A percentile compares a stretch with the other conserved stretches of the same genome.
Conservation (phyloP, 2,329 filamentous ascomycete genomes). For the Chaetomiaceae sp. region DNA sequence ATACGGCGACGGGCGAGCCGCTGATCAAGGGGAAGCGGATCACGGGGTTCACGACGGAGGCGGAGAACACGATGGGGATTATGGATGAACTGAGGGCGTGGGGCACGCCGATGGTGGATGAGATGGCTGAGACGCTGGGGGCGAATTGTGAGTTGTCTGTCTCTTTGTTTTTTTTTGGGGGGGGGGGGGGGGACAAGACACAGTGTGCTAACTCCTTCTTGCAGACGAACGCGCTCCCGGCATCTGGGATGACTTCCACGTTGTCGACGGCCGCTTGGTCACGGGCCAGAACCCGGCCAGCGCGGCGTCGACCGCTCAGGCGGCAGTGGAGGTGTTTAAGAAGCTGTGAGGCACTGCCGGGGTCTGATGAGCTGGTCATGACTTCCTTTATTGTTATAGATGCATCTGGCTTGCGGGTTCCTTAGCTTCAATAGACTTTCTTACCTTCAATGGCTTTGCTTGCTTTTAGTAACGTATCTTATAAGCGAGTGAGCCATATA, state of each 20-base stretch:
- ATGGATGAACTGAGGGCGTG: not conserved
- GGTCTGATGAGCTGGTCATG: no score
- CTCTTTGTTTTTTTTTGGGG: no score
- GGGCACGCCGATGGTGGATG: not conserved
- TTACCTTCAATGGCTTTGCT: no score
- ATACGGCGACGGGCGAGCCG: not conserved
- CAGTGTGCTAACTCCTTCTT: not conserved
- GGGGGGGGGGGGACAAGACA: no score
- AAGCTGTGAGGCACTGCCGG: not conserved
- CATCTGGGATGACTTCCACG: slow-evolving; percentile 1
- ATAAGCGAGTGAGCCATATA: no score
- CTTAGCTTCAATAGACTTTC: no score
- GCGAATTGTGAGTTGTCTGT: not conserved
- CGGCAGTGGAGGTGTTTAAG: not conserved
- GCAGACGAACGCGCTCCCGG: not conserved
- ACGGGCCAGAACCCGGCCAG: not conserved
- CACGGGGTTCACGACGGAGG: not conserved
- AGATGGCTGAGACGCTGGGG: not conserved
- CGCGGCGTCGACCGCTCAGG: not conserved
- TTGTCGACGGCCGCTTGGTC: not conserved
- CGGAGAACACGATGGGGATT: not conserved
- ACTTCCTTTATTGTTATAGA: no score
- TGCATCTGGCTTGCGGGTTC: no score
- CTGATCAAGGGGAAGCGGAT: not conserved
- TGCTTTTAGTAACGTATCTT: no score